Evolutionary conservation across 352 stramenopile species (phyloP).

Genomic region (Elongisporangium prolatum): DNA sequence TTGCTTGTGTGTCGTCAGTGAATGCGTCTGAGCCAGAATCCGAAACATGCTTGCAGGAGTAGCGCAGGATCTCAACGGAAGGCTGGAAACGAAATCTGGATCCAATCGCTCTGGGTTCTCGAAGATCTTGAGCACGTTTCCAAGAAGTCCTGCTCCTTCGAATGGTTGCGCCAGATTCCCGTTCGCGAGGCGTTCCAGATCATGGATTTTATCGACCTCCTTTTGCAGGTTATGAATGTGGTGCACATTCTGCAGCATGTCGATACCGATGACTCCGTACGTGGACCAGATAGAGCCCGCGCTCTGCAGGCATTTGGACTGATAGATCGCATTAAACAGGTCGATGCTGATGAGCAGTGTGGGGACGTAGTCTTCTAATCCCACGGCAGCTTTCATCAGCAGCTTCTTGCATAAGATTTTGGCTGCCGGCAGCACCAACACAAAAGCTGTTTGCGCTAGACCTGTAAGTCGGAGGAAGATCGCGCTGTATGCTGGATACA

Average conservation of each 20-base stretch:
- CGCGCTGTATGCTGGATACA: not conserved
- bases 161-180: not conserved
- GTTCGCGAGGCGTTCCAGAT: not conserved
- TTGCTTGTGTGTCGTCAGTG: not conserved
- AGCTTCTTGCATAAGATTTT: conserved; percentile 5
- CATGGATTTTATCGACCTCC: not conserved
- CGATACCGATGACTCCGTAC: not conserved
- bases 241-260: conserved; percentile 2
- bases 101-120: not conserved
- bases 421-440: conserved; percentile 3
- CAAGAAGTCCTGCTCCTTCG: not conserved
- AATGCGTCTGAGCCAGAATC: not conserved
- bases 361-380: not conserved
- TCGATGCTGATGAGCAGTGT: conserved; percentile 7
- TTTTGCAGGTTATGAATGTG: not conserved
- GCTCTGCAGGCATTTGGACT: conserved; percentile 4
- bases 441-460: not conserved
- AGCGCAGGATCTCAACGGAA: not conserved
- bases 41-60: not conserved
- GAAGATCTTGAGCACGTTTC: not conserved
- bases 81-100: not conserved
- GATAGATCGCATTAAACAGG: conserved; percentile 7
- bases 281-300: conserved; percentile 1
- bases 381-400: not conserved
- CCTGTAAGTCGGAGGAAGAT: conserved; percentile 1